Conservation (phyloP, 2,329 filamentous ascomycete species). For the Paecilomyces dactylethromorphus region DNA sequence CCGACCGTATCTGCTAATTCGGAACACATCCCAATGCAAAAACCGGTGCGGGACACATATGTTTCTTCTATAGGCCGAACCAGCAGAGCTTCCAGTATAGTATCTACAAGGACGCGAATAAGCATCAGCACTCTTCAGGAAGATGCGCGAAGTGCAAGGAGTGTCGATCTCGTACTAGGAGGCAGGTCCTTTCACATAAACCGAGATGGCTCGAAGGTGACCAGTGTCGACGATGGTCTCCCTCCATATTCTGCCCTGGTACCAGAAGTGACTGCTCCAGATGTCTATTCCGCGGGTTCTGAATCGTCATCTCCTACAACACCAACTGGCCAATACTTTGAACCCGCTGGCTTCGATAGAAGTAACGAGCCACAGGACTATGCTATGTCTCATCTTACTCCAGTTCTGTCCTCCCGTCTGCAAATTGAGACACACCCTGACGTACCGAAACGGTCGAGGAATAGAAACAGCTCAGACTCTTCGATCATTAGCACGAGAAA, state of each 20-base stretch:
- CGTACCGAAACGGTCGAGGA: not conserved
- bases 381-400: not conserved
- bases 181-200: conserved; percentile 23
- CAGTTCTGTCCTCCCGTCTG: not conserved
- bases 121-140: conserved; percentile 21
- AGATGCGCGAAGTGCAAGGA: conserved; percentile 15
- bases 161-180: conserved; percentile 22
- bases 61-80: conserved; percentile 7
- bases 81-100: conserved; percentile 22
- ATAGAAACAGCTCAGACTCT: not conserved
- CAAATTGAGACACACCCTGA: not conserved
- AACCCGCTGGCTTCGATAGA: not conserved
- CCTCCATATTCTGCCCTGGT: conserved; percentile 12
- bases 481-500: not conserved
- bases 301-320: not conserved
- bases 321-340: conserved; percentile 1
- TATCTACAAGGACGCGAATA: conserved; percentile 21
- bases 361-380: not conserved
- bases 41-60: not conserved
- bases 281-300: not conserved
- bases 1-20: not conserved
- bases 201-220: conserved; percentile 22
- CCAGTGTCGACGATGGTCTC: conserved; percentile 10
- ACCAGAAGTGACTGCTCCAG: not conserved
- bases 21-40: conserved; percentile 2